Evolutionary conservation across 176 grass and related monocot genomes (phyloP).

Genomic region (Eleusine indica): DNA sequence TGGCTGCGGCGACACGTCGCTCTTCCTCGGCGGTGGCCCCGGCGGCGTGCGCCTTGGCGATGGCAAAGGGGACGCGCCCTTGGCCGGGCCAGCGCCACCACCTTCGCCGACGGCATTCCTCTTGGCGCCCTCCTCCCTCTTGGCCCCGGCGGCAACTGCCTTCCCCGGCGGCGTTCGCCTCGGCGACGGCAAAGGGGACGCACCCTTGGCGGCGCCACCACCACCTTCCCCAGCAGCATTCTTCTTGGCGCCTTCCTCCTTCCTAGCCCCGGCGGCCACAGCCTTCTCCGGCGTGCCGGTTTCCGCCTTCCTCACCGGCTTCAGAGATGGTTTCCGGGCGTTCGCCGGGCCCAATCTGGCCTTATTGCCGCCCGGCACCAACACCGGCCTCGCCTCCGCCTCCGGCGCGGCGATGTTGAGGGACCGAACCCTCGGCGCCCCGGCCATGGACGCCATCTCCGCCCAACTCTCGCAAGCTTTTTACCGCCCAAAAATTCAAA

Average conservation of each 20-base stretch:
- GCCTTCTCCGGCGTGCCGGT: constrained; percentile 2
- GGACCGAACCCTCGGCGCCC: constrained; percentile 74
- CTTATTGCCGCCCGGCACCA: constrained; percentile 91
- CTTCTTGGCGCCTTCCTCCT: constrained; percentile 41
- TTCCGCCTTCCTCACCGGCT: constrained; percentile 52
- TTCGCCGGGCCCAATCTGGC: constrained; percentile 31
- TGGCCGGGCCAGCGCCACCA: constrained; percentile 26
- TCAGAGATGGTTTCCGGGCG: constrained; percentile 60
- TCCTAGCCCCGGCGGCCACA: background rate
- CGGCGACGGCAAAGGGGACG: constrained; percentile 26
- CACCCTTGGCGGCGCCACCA: constrained; percentile 32
- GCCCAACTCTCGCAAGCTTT: constrained; percentile 31
- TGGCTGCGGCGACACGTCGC: constrained; percentile 47
- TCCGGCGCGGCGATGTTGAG: constrained; percentile 62
- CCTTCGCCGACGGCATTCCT: constrained; percentile 3
- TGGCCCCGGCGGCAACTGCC: background rate
- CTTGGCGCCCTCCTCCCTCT: constrained; percentile 36
- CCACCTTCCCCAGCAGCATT: background rate
- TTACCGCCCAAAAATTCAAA: constrained; percentile 49
- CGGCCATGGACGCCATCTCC: constrained; percentile 65
- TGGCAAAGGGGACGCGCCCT: constrained; percentile 26
- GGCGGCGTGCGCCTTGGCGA: constrained; percentile 19
- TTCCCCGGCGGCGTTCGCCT: constrained; percentile 33
- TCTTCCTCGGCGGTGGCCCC: constrained; percentile 52
- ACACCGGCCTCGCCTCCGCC: constrained; percentile 63